phyloP scores from a whole-genome alignment of 2,329 filamentous ascomycete species.

The Penicillium rolfsii region DNA sequence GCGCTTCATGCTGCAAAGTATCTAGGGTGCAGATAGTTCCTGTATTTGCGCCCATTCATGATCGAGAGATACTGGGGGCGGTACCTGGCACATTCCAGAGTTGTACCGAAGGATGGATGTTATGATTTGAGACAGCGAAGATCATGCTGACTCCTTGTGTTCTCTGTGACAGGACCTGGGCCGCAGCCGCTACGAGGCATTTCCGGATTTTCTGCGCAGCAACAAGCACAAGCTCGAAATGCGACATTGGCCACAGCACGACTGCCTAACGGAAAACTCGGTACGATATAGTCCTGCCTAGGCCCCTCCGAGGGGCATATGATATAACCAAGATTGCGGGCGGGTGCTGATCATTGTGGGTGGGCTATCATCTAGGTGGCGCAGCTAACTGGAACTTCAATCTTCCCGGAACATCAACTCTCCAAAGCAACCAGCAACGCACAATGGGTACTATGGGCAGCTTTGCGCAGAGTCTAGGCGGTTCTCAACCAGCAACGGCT shows the following conservation, averaged over 20 bases:
- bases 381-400: slow-evolving; percentile 63
- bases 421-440: slow-evolving; percentile 56
- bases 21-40: slow-evolving; percentile 18
- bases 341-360: slow-evolving; percentile 31
- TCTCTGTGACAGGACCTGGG: slow-evolving; percentile 47
- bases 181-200: slow-evolving; percentile 57
- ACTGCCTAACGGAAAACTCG: slow-evolving; percentile 59
- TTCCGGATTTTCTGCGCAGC: slow-evolving; percentile 58
- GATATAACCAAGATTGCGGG: slow-evolving; percentile 6
- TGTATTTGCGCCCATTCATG: slow-evolving; percentile 31
- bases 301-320: slow-evolving; percentile 1
- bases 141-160: slow-evolving; percentile 25
- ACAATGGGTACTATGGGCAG: slow-evolving; percentile 56
- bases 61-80: slow-evolving; percentile 28
- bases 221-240: slow-evolving; percentile 53
- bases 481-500: slow-evolving; percentile 57
- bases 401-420: slow-evolving; percentile 55
- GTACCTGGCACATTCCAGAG: slow-evolving; percentile 20
- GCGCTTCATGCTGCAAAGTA: slow-evolving; percentile 27
- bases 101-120: slow-evolving; percentile 17
- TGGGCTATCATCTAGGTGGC: slow-evolving; percentile 46
- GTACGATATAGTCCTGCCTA: slow-evolving; percentile 39
- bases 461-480: slow-evolving; percentile 61
- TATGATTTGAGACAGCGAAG: slow-evolving; percentile 17
- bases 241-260: slow-evolving; percentile 53